These are phyloP conservation scores for Rubroshorea leprosula DNA, from an alignment of 345 rosid genomes.

Conservation along the genomic window DNA sequence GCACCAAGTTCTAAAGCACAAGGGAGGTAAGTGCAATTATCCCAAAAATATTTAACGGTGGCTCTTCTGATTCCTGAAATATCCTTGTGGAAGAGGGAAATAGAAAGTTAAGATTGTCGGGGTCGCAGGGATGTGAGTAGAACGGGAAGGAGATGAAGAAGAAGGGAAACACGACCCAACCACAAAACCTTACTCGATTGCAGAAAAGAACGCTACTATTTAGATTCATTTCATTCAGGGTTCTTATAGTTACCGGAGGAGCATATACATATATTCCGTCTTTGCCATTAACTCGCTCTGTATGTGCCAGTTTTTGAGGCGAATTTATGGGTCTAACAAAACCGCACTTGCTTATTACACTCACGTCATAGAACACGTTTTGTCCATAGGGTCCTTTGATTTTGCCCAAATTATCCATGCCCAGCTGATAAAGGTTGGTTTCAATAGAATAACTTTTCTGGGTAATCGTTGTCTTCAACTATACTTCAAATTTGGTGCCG, in stretches of 20 bases:
- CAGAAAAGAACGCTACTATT: neutral
- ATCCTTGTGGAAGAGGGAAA: neutral
- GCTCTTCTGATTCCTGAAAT: too few species aligned
- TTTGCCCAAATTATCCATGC: constrained; percentile 43
- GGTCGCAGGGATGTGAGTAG: too few species aligned
- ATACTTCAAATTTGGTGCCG: constrained; percentile 40
- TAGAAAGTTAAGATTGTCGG: neutral
- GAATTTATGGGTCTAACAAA: constrained; percentile 28
- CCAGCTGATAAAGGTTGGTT: constrained; percentile 53
- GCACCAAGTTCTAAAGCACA: too few species aligned
- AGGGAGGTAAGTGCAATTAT: too few species aligned
- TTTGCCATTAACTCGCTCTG: constrained; percentile 3
- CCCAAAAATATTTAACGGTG: too few species aligned
- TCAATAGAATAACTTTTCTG: constrained; percentile 43
- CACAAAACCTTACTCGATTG: neutral
- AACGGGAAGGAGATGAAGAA: neutral
- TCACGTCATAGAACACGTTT: constrained; percentile 42
- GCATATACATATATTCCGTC: constrained; percentile 8
- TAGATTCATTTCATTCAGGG: neutral
- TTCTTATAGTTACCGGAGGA: neutral
- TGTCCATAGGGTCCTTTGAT: constrained; percentile 27
- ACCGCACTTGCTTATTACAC: constrained; percentile 30
- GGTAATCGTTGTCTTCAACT: constrained; percentile 67
- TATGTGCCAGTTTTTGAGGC: constrained; percentile 40
- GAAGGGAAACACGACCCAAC: neutral